phyloP scores from a whole-genome alignment of 768 basidiomycete species.

The Rhizopogon salebrosus region DNA sequence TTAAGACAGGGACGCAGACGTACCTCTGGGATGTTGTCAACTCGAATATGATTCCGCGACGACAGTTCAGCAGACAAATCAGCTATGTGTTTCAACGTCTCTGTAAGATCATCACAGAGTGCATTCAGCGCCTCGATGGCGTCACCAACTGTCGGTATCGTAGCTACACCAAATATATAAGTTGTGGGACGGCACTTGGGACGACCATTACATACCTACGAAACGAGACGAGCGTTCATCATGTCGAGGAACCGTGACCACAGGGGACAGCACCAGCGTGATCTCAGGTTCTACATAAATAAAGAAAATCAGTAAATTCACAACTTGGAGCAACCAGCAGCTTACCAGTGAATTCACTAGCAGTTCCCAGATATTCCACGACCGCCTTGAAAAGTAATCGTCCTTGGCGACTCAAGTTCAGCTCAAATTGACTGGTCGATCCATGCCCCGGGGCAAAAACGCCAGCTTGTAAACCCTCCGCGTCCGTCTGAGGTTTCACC shows the following conservation, averaged over 20 bases:
- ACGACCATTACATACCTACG: slow-evolving; percentile 38
- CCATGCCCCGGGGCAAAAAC: slow-evolving; percentile 51
- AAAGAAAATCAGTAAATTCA: background rate
- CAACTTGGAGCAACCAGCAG: background rate
- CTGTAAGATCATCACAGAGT: slow-evolving; percentile 56
- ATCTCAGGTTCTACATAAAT: slow-evolving; percentile 59
- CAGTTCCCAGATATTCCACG: slow-evolving; percentile 61
- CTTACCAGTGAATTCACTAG: slow-evolving; percentile 68
- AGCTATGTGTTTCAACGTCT: slow-evolving; percentile 58
- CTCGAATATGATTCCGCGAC: slow-evolving; percentile 62
- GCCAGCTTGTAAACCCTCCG: slow-evolving; percentile 53
- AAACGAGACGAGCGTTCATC: slow-evolving; percentile 56
- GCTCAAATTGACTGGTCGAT: slow-evolving; percentile 53
- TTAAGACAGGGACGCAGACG: slow-evolving; percentile 7
- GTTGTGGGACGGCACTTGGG: too few species aligned
- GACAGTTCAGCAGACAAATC: slow-evolving; percentile 68
- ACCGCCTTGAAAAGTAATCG: slow-evolving; percentile 55
- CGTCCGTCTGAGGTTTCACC: slow-evolving; percentile 61
- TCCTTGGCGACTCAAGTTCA: slow-evolving; percentile 50
- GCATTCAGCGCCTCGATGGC: slow-evolving; percentile 61
- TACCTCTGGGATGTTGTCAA: slow-evolving; percentile 71
- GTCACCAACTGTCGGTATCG: slow-evolving; percentile 73
- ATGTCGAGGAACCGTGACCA: slow-evolving; percentile 50
- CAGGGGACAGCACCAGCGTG: slow-evolving; percentile 63
- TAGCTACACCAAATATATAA: slow-evolving; percentile 37